Evolutionary conservation across 495 filamentous ascomycete species (phyloP), one percentile per base, ranked within the genome.

Genomic region (Aspergillus biplanus): DNA sequence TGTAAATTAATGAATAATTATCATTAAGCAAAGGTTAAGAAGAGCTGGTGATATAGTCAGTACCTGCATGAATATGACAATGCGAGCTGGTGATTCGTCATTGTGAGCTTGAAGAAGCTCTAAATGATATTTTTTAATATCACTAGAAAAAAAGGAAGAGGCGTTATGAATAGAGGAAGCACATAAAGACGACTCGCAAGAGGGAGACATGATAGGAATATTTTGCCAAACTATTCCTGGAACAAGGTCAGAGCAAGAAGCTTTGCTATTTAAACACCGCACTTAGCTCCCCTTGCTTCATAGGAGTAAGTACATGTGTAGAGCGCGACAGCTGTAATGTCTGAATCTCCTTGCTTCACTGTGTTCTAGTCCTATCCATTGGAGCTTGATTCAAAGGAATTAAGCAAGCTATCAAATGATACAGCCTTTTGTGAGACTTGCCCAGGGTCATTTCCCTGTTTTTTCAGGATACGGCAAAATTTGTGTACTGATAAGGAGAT

Each of bases 51-150:
- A 88, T 46, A 94, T 85, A 0, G 90, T 93, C 0, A 91, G 91
- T 65, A 93, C 91, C 67, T 95, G 90, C 0, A 91, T 94, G 0
- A 90, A 86, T 33, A 93, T 86, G 34, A 94, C 62, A 13, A 93
- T 75, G 1, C 89, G 82, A 0, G 82, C 78, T 5, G 78, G 34
- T 18, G 35, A 39, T 32, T 35, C 0, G 31, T n/a, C n/a, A 6
- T 18, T 46, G 34, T 44, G 12, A 6, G 21, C 16, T 7, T 35
- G 13, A 27, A 57, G 33, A 21, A 57, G 54, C 7, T 32, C 54
- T 15, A 27, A 39, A 18, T 57, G 54, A 35, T 44, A 57, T 57
- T 57, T 1, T n/a, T 42, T 34, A 1, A 57, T 44, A 21, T 44
- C 16, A 18, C 8, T 15, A 21, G 54, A 44, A 18, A 57, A 57